A percentile compares a stretch with the other conserved stretches of the same genome.
These are phyloP conservation scores for Umbellularia californica DNA, from an alignment of 164 flowering plant genomes.

Conservation along the genomic window DNA sequence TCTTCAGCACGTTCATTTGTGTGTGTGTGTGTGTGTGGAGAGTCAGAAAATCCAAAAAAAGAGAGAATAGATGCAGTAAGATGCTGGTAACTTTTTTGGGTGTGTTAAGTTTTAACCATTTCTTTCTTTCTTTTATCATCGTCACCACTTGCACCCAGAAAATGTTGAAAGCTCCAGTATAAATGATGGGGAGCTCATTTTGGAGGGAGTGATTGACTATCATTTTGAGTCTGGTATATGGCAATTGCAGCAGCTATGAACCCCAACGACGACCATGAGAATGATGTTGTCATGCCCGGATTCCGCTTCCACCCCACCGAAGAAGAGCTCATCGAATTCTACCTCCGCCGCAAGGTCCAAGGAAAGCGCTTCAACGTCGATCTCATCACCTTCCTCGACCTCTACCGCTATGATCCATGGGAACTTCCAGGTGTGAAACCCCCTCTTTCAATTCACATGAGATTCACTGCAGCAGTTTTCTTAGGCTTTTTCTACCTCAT, in stretches of 20 bases:
- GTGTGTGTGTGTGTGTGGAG: no score
- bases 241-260: slow-evolving; percentile 42
- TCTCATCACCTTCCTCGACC: slow-evolving; percentile 89
- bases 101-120: slow-evolving; percentile 18
- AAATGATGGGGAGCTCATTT: slow-evolving; percentile 2
- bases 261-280: slow-evolving; percentile 41
- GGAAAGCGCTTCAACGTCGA: slow-evolving; percentile 92
- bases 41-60: neutral
- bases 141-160: slow-evolving; percentile 22
- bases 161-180: slow-evolving; percentile 5
- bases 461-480: neutral
- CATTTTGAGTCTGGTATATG: slow-evolving; percentile 24
- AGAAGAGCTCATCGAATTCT: slow-evolving; percentile 94
- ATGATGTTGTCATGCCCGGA: slow-evolving; percentile 97
- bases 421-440: slow-evolving; percentile 78
- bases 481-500: no score
- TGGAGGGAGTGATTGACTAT: neutral
- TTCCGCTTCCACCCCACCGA: slow-evolving; percentile 98
- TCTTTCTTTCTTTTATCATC: slow-evolving; percentile 12
- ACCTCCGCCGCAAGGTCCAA: slow-evolving; percentile 97
- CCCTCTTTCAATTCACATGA: neutral
- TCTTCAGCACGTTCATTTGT: no score
- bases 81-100: neutral
- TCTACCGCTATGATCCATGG: slow-evolving; percentile 98
- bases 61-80: no score